These are phyloP conservation scores for Phytophthora sp. DNA, from an alignment of 352 stramenopile species.

Conservation along the genomic window DNA sequence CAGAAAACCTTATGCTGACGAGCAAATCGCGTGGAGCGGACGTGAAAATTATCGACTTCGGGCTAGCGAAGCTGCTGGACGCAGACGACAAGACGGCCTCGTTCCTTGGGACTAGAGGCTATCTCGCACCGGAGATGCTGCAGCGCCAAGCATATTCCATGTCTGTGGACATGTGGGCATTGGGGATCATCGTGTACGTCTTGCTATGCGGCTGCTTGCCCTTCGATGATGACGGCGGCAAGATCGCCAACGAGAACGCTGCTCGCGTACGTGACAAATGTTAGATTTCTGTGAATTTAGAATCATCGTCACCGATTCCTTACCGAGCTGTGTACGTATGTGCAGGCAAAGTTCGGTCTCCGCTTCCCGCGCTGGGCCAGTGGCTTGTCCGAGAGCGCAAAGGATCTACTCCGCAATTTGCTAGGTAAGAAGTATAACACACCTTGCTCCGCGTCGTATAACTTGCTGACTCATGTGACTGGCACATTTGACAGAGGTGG, in stretches of 20 bases:
- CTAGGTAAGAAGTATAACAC: conserved; percentile 47
- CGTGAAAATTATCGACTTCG: conserved; percentile 99
- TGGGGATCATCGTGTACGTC: conserved; percentile 99
- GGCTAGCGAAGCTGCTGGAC: conserved; percentile 94
- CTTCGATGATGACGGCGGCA: conserved; percentile 97
- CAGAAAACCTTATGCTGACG: conserved; percentile 88
- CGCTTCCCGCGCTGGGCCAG: conserved; percentile 95
- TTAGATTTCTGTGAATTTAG: background rate
- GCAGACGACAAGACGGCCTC: conserved; percentile 83
- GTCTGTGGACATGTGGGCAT: conserved; percentile 97
- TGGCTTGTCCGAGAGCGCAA: conserved; percentile 83
- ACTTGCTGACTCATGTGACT: background rate
- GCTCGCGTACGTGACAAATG: conserved; percentile 50
- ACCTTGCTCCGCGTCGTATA: background rate
- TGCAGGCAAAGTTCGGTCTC: conserved; percentile 93
- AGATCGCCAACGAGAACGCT: conserved; percentile 79
- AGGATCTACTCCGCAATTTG: conserved; percentile 84
- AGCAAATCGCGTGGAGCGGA: conserved; percentile 77
- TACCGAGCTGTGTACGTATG: conserved; percentile 30
- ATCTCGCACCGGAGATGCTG: conserved; percentile 98
- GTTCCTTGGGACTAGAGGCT: conserved; percentile 91
- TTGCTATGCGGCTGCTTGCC: conserved; percentile 97
- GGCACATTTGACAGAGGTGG: conserved; percentile 55
- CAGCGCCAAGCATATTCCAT: conserved; percentile 97
- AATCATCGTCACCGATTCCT: conserved; percentile 3